A percentile compares a stretch with the other conserved stretches of the same genome.
Evolutionary conservation across 208 protist genomes (phyloP).

Genomic region (Crithidia expoeki): DNA sequence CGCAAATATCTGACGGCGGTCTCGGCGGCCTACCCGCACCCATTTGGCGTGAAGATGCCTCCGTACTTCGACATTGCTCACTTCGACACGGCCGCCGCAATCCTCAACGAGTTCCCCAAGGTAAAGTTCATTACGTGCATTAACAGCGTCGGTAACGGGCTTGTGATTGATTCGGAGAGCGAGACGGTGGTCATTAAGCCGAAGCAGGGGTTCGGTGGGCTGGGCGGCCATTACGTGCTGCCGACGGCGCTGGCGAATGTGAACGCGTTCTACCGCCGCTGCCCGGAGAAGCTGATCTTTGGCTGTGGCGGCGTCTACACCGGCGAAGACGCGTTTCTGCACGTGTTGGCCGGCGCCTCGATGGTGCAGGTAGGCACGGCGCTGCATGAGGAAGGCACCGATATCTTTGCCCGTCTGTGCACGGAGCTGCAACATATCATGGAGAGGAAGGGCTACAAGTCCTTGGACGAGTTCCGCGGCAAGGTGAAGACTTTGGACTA

Average conservation of each 20-base stretch:
- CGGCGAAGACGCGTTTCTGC: constrained; percentile 85
- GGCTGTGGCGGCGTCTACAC: constrained; percentile 86
- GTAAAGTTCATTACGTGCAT: constrained; percentile 88
- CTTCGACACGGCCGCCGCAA: constrained; percentile 80
- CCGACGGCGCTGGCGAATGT: constrained; percentile 92
- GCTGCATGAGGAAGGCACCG: constrained; percentile 74
- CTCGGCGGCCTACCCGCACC: constrained; percentile 61
- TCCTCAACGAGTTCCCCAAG: constrained; percentile 84
- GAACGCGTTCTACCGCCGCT: constrained; percentile 87
- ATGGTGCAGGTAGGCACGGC: constrained; percentile 90
- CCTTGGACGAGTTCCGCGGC: constrained; percentile 84
- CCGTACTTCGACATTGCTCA: constrained; percentile 91
- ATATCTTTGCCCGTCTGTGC: constrained; percentile 75
- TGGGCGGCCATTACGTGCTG: constrained; percentile 81
- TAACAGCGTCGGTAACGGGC: constrained; percentile 89
- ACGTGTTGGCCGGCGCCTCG: constrained; percentile 83
- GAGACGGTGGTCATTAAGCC: constrained; percentile 88
- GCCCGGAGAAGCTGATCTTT: constrained; percentile 80
- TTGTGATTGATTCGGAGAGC: constrained; percentile 82
- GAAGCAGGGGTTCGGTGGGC: constrained; percentile 87
- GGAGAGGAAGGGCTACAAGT: constrained; percentile 86
- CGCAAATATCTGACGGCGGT: constrained; percentile 64
- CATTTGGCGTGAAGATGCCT: constrained; percentile 91
- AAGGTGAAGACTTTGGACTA: constrained; percentile 82
- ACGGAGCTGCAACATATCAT: constrained; percentile 79